Evolutionary conservation across 179 eudicot species (phyloP).

Genomic region (Dionaea muscipula): DNA sequence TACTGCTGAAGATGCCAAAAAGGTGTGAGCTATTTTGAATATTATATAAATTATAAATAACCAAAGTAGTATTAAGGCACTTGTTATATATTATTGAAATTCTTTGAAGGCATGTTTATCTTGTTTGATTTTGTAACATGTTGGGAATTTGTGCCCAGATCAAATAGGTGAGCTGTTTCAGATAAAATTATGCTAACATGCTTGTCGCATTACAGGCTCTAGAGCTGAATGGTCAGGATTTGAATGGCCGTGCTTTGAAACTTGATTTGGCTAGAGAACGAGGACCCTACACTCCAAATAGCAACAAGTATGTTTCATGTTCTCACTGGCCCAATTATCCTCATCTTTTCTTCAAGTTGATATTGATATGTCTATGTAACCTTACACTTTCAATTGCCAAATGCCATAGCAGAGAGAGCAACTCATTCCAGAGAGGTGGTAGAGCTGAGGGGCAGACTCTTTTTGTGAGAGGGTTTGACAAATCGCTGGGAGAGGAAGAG

Average conservation of each 20-base stretch:
- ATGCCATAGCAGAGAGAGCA: constrained; percentile 20
- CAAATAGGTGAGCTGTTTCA: no score
- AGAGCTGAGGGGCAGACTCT: constrained; percentile 29
- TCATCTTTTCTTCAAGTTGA: not conserved
- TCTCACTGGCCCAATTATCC: not conserved
- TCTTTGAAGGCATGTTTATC: no score
- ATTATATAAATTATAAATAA: no score
- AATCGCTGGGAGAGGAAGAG: constrained; percentile 31
- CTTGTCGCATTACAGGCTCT: constrained; percentile 36
- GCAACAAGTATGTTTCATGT: constrained; percentile 26
- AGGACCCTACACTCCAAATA: constrained; percentile 49
- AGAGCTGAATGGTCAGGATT: constrained; percentile 36
- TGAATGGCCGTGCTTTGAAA: constrained; percentile 41
- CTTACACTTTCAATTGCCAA: not conserved
- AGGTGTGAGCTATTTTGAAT: constrained; percentile 27
- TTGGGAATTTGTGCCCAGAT: no score
- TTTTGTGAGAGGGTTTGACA: constrained; percentile 63
- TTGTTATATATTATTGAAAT: no score
- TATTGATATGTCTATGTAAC: not conserved
- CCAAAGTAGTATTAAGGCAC: no score
- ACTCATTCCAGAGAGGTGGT: constrained; percentile 44
- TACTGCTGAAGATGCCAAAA: constrained; percentile 51
- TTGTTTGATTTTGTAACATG: no score
- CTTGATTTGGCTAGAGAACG: constrained; percentile 70
- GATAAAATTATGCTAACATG: no score